Base-by-base conservation (phyloP, 306 rosid genomes). In the Pterocarpus santalinus region DNA sequence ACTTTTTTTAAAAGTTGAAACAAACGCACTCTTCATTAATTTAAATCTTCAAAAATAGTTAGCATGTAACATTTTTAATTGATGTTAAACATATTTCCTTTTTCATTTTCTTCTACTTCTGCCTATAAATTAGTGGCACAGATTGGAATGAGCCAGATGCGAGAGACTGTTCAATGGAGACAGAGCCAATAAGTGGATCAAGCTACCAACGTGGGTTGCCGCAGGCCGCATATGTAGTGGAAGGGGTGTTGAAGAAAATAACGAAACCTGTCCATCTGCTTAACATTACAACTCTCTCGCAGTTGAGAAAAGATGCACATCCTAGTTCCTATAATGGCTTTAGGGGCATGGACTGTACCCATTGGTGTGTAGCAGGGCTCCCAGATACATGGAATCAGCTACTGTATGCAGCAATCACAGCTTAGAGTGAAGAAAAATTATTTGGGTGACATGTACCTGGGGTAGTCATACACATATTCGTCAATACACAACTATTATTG, bases 281-380 rank as follows among this genome's bases (percentile, higher is more conserved):
- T 1, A 57, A 92, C 86, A 91, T 92, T 7, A 92, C 97, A 68
- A 84, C 86, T 32, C 84, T 92, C 9, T 88, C 97, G 15, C 89
- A 89, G 22, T 84, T 92, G 7, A 90, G 97, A 85, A 92, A 92
- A 85, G 95, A 91, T 85, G 95, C 82, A 39, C 97, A 92, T 83
- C 90, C 92, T 6, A 82, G 90, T 69, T 44, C 82, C 62, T 84
- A 85, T 22, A 22, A 22, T 22, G 28, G 28, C 0, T 22, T 22
- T 22, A 22, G 28, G 28, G 28, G 28, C 68, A 89, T 90, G 95
- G 97, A 91, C 11, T 92, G 94, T 69, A 88, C 91, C 5, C 95
- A 90, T 82, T 92, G 97, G 97, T 92, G 97, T 70, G 77, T 92
- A 10, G 91, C 94, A 22, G 97, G 95, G 5, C 69, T 92, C 9